Base-by-base conservation (phyloP, 768 basidiomycete genomes). In the Suillus sp. region DNA sequence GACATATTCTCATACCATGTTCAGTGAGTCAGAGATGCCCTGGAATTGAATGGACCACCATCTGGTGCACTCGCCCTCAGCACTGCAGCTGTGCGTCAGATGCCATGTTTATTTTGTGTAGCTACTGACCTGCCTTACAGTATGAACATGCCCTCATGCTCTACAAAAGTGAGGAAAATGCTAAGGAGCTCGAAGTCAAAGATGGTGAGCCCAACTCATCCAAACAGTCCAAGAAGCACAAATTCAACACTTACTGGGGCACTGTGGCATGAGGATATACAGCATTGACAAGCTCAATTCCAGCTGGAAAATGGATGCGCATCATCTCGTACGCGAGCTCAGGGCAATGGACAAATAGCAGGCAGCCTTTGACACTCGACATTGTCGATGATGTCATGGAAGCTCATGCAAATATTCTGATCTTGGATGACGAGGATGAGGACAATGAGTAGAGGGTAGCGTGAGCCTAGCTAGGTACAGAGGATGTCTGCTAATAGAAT, bases 1-100 rank as follows among this genome's bases (percentile, higher is more conserved):
- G 48, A 47, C 48, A 50, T 61, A 18, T 51, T 61, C n/a, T 47
- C 60, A 22, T 61, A 51, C 45, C 60, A 61, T 51, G 48, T 61
- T 35, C n/a, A 37, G 45, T 37, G n/a, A 25, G 48, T 53, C 4
- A 22, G 60, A 8, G 22, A 61, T 35, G 30, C 30, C 25, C 53
- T 61, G n/a, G 34, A 61, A 61, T 38, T 10, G 9, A 25, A 50
- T 4, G 48, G 60, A 14, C 60, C 45, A n/a, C 60, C 50, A 5
- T 61, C 48, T 50, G 60, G 60, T 27, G 50, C 50, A 25, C 60
- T 61, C 25, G 50, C 60, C 30, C 34, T 51, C n/a, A 50, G 45
- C 22, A 51, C 60, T 32, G 60, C 60, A 34, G 45, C 60, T 14
- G 60, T 61, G 47, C n/a, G 32, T 47, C 25, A 40, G 6, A 25